Conservation (phyloP, 2,329 filamentous ascomycete species). For the Nemania sp. region DNA sequence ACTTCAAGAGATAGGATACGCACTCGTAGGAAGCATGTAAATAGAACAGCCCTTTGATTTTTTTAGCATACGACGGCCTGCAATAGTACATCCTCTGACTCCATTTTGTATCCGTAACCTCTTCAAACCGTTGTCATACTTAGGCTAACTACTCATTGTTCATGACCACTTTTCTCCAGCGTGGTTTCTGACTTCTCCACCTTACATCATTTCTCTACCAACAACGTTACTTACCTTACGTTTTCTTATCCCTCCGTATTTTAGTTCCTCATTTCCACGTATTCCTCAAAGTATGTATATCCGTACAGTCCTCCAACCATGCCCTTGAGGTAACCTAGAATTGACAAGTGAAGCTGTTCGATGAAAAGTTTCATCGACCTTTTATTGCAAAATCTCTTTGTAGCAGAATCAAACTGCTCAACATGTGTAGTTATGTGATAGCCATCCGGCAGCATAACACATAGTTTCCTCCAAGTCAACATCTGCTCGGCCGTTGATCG, state of each 20-base stretch:
- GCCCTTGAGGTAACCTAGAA: background rate
- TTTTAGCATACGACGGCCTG: too few species aligned
- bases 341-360: slow-evolving; percentile 1
- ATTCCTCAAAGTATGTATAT: background rate
- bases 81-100: background rate
- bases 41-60: too few species aligned
- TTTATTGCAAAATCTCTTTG: background rate
- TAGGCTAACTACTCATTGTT: background rate
- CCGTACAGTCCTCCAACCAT: background rate
- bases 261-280: too few species aligned
- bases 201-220: background rate
- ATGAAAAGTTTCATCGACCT: slow-evolving; percentile 14
- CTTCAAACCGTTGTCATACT: background rate
- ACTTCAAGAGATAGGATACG: too few species aligned
- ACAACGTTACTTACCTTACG: too few species aligned
- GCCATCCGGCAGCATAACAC: background rate
- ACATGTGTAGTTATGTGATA: slow-evolving; percentile 15
- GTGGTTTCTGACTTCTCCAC: background rate
- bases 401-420: slow-evolving; percentile 21
- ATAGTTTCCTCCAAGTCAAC: slow-evolving; percentile 8
- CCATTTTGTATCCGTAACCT: background rate
- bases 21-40: too few species aligned
- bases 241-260: too few species aligned
- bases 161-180: background rate
- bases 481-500: background rate